Evolutionary conservation across 805 yeast species (phyloP).

Genomic region (Kodamaea kakaduensis): DNA sequence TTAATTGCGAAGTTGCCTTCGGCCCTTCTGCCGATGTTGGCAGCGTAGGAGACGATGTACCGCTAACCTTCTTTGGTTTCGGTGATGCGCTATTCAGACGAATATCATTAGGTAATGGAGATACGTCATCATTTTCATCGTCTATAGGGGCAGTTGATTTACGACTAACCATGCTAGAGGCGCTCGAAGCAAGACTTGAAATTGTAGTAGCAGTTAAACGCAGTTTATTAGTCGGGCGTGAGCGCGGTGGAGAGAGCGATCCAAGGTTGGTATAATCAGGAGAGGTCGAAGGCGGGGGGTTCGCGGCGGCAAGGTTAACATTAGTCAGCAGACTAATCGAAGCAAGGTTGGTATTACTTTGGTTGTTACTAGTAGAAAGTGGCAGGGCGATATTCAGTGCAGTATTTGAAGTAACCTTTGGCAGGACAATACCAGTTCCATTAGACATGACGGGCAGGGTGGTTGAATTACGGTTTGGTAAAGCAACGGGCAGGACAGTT

Average conservation of each 20-base stretch:
- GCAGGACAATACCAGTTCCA: too few relatives aligned
- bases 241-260: conserved; percentile 4
- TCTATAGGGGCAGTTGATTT: conserved; percentile 1
- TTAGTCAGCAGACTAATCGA: too few relatives aligned
- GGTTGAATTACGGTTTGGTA: too few relatives aligned
- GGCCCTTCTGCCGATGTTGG: not conserved
- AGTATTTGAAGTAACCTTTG: too few relatives aligned
- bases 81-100: conserved; percentile 3
- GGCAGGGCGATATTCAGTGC: too few relatives aligned
- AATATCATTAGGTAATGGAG: conserved; percentile 11
- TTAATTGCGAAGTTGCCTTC: conserved; percentile 3
- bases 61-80: not conserved
- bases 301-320: too few relatives aligned
- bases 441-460: too few relatives aligned
- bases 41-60: not conserved
- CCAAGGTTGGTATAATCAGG: too few relatives aligned
- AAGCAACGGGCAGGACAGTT: too few relatives aligned
- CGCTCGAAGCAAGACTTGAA: not conserved
- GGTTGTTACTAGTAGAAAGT: too few relatives aligned
- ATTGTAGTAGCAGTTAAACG: not conserved
- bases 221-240: conserved; percentile 1
- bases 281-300: too few relatives aligned
- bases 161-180: not conserved
- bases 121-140: conserved; percentile 11
- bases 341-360: too few relatives aligned